Evolutionary conservation across 228 moss, liverwort and hornwort genomes (phyloP).

Genomic region (Sphagnum fallax): DNA sequence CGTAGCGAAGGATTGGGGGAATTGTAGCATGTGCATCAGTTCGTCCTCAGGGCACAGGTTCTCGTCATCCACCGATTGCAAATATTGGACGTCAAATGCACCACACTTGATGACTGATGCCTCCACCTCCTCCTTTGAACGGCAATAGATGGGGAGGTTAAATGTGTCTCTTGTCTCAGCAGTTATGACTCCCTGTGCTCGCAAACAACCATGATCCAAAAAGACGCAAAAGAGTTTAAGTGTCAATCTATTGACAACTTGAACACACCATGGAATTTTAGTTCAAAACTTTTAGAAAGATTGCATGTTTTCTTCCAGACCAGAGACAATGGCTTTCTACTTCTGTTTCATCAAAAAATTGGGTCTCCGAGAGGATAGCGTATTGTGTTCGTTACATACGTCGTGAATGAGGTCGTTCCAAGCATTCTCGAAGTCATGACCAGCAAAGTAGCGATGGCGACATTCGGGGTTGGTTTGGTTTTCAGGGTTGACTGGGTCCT

Average conservation of each 20-base stretch:
- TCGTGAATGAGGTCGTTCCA: conserved; percentile 25
- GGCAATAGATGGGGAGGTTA: conserved; percentile 23
- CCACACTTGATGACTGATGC: conserved; percentile 1
- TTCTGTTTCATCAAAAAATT: too few species aligned
- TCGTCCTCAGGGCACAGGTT: too few species aligned
- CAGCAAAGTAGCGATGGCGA: conserved; percentile 21
- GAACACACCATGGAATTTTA: too few species aligned
- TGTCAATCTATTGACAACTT: too few species aligned
- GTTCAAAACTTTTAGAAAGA: too few species aligned
- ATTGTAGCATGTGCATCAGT: too few species aligned
- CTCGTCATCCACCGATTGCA: too few species aligned
- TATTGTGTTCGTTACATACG: conserved; percentile 6
- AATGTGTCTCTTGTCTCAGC: conserved; percentile 27
- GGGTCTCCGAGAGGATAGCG: too few species aligned
- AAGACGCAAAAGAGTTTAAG: too few species aligned
- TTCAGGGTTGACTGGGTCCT: conserved; percentile 24
- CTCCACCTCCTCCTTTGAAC: conserved; percentile 20
- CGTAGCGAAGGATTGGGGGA: conserved; percentile 23
- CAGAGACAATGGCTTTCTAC: too few species aligned
- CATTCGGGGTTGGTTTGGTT: conserved; percentile 35
- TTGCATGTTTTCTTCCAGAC: too few species aligned
- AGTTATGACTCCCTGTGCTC: conserved; percentile 16
- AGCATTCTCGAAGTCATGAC: conserved; percentile 26
- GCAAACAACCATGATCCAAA: too few species aligned
- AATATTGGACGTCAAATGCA: conserved; percentile 13